Evolutionary conservation across 495 filamentous ascomycete genomes (phyloP).

Genomic region (Neurospora sp.): DNA sequence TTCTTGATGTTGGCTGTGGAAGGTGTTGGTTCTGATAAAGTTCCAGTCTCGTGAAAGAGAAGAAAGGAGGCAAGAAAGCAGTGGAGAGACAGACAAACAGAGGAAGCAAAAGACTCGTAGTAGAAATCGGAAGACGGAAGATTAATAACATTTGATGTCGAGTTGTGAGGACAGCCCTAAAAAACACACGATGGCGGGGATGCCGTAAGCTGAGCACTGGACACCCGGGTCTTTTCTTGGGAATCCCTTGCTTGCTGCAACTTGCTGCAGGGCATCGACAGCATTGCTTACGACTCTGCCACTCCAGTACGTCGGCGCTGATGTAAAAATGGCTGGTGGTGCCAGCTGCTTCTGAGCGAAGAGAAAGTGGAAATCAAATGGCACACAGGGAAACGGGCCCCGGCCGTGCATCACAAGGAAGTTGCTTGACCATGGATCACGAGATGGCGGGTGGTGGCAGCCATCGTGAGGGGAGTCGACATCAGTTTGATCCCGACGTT

Average conservation of each 20-base stretch:
- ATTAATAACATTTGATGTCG: neutral
- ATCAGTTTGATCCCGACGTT: neutral
- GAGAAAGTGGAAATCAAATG: neutral
- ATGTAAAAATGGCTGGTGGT: neutral
- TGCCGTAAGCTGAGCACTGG: constrained; percentile 3
- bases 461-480: neutral
- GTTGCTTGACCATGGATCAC: neutral
- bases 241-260: neutral
- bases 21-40: neutral
- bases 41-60: neutral
- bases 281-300: neutral
- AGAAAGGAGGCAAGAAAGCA: neutral
- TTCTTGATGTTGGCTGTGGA: neutral
- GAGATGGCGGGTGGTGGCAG: neutral
- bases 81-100: neutral
- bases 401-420: neutral
- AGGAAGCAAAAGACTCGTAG: neutral
- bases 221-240: neutral
- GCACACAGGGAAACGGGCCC: neutral
- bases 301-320: neutral
- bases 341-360: neutral
- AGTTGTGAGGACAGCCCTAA: neutral
- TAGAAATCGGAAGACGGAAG: neutral
- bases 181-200: neutral
- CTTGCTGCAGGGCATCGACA: neutral